A percentile compares a stretch with the other conserved stretches of the same genome.
Evolutionary conservation across 164 flowering plant species (phyloP).

Genomic region (Sedum album): DNA sequence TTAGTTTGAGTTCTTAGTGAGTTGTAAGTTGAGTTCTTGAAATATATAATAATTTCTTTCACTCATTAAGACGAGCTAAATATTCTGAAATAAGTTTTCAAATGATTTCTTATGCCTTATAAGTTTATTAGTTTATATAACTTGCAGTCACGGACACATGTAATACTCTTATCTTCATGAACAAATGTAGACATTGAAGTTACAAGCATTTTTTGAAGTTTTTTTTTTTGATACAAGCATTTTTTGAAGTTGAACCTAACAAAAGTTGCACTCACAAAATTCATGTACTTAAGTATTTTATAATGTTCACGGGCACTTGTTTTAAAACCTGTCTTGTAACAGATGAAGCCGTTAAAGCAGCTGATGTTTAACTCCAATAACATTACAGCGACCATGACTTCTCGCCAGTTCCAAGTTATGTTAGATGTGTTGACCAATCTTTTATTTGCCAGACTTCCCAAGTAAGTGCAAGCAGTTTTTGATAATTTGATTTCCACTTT

Average conservation of each 20-base stretch:
- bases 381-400: conserved; percentile 80
- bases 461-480: conserved; percentile 28
- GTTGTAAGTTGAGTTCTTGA: background rate
- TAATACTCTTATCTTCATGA: no score
- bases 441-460: conserved; percentile 77
- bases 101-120: background rate
- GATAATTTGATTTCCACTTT: background rate
- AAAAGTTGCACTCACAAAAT: background rate
- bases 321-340: background rate
- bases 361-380: conserved; percentile 67
- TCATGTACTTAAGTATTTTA: background rate
- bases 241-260: background rate
- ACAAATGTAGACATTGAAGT: background rate
- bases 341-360: conserved; percentile 86
- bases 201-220: no score
- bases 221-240: no score
- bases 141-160: no score
- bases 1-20: background rate
- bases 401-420: conserved; percentile 92
- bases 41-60: no score
- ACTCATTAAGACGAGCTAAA: background rate
- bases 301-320: background rate
- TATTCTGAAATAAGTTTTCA: no score
- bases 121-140: no score
- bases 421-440: conserved; percentile 77